phyloP scores from a whole-genome alignment of 345 rosid species.

The Raphanus raphanistrum region DNA sequence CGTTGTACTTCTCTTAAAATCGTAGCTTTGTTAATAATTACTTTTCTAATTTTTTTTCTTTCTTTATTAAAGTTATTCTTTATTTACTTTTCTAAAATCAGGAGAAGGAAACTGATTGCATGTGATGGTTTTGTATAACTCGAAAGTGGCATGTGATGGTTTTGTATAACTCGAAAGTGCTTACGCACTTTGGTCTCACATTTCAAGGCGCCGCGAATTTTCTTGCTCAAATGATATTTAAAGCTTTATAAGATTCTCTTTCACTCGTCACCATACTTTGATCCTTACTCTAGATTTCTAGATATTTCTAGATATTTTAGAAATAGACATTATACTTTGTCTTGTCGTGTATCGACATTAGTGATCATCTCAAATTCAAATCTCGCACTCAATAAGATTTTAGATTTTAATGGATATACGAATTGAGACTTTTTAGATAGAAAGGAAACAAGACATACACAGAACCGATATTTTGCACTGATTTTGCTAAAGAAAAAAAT shows the following conservation, averaged over 20 bases:
- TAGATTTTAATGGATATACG: neutral
- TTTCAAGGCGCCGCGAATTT: constrained; percentile 32
- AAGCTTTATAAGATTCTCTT: constrained; percentile 23
- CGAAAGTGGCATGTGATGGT: constrained; percentile 12
- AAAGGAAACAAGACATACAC: neutral
- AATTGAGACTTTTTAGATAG: neutral
- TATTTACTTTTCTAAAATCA: neutral
- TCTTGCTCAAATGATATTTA: constrained; percentile 1
- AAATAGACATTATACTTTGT: neutral
- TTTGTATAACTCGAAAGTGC: constrained; percentile 23
- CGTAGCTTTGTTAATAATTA: neutral
- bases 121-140: constrained; percentile 20
- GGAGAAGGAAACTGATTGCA: neutral
- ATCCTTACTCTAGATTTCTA: neutral
- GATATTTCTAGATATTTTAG: neutral
- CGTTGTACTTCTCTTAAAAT: constrained; percentile 10
- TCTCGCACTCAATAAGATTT: neutral
- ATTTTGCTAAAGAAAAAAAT: neutral
- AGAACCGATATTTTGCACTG: neutral
- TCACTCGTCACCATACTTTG: constrained; percentile 5
- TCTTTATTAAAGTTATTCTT: neutral
- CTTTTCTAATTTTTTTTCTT: neutral
- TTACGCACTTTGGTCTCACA: constrained; percentile 5
- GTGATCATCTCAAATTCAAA: neutral
- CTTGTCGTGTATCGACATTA: neutral